Base-by-base conservation (phyloP, 1,284 basidiomycete genomes). In the Ceraceosorus guamensis region DNA sequence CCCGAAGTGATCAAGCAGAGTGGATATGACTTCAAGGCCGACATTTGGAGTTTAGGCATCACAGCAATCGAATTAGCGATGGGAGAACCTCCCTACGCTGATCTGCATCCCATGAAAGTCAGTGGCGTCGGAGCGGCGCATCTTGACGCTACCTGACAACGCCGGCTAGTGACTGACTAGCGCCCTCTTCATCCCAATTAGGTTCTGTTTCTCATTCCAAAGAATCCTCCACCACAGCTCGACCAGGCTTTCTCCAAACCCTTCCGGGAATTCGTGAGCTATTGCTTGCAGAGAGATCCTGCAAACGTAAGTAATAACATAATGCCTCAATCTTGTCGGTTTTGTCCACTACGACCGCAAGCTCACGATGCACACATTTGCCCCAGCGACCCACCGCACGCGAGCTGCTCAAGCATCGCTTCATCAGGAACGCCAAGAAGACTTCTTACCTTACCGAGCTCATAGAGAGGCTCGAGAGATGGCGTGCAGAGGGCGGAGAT, bases 1-100 rank as follows among this genome's bases (percentile, higher is more conserved):
- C 93, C 93, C 6, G 93, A 99, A 77, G 93, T 98, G 24, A 97
- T 99, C 81, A 97, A 97, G 78, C 93, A 98, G 79, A 93, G 89
- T 61, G 95, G 95, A 6, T 99, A 99, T 77, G 93, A 97, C 73
- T 88, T 92, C 77, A 97, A 96, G 76, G 93, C 93, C 10, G 93
- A 99, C 77, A 96, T 99, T 51, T 77, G 76, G 76, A 73, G 70
- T 39, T 57, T 79, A 14, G 78, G 76, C 5, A 98, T 98, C 75
- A 97, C 93, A 4, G 90, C 91, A 10, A 96, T 98, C 67, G 93
- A 99, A 77, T 81, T 99, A 65, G 93, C 93, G 1, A 91, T 88
- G 78, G 93, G 93, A 44, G 92, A 97, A 73, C 93, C 93, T 18
- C 93, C 93, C 2, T 97, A 97, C 73, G 91, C 93, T 1, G 91